phyloP scores from a whole-genome alignment of 331 rosid genomes.

The Spiraea crenata region DNA sequence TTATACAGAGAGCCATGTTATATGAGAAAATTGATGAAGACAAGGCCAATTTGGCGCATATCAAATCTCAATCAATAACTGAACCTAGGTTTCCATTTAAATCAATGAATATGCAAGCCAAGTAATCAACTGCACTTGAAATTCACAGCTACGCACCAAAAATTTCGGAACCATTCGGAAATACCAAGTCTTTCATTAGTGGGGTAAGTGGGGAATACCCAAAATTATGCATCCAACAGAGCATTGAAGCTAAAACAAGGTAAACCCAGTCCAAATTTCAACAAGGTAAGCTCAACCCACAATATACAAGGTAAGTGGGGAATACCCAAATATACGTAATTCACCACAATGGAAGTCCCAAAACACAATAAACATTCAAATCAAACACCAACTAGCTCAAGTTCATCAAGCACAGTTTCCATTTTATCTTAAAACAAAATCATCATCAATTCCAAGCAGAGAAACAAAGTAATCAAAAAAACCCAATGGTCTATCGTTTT shows the following conservation, averaged over 20 bases:
- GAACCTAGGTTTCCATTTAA: not conserved
- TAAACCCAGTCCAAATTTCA: not conserved
- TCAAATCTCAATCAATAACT: not conserved
- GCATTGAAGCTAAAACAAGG: not conserved
- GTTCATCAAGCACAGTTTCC: too few species aligned
- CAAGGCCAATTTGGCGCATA: not conserved
- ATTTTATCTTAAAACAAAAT: too few species aligned
- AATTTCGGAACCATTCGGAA: not conserved
- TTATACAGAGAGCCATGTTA: not conserved
- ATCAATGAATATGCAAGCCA: not conserved
- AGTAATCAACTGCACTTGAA: not conserved
- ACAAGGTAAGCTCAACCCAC: conserved; percentile 11
- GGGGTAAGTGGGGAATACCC: not conserved
- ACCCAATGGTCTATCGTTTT: too few species aligned
- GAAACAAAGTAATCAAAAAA: too few species aligned
- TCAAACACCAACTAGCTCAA: too few species aligned
- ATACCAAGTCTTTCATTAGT: not conserved
- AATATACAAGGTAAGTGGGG: too few species aligned
- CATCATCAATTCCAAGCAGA: too few species aligned
- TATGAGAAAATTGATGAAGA: not conserved
- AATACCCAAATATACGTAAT: not conserved
- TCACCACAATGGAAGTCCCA: conserved; percentile 7
- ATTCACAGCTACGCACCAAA: not conserved
- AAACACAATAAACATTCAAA: not conserved
- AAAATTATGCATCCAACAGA: not conserved